phyloP scores from a whole-genome alignment of 2,329 filamentous ascomycete genomes.

The Geosmithia putterillii region DNA sequence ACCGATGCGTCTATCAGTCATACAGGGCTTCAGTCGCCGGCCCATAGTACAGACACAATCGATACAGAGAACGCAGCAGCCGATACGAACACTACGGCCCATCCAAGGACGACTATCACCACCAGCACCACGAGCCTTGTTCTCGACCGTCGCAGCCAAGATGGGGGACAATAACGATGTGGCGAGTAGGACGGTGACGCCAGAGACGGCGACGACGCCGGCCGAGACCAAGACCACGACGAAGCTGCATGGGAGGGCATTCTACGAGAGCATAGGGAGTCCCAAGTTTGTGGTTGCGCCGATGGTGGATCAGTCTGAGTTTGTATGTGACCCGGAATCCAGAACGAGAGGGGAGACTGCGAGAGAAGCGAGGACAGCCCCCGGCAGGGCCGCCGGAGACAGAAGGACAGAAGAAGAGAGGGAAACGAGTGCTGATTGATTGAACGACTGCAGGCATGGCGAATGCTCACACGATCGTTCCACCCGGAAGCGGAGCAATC shows the following conservation, averaged over 20 bases:
- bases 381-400: too few species aligned
- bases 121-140: neutral
- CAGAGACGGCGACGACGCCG: constrained; percentile 5
- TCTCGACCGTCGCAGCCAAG: neutral
- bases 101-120: too few species aligned
- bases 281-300: constrained; percentile 86
- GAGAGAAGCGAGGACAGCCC: too few species aligned
- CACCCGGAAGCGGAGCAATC: constrained; percentile 53
- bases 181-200: neutral
- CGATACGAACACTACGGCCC: too few species aligned
- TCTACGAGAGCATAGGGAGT: constrained; percentile 89
- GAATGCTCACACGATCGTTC: constrained; percentile 89
- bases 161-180: constrained; percentile 3
- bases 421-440: neutral
- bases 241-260: constrained; percentile 74
- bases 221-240: too few species aligned
- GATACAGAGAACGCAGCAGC: too few species aligned
- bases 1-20: too few species aligned
- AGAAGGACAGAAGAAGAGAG: constrained; percentile 2
- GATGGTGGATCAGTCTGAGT: constrained; percentile 98
- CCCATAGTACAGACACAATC: too few species aligned
- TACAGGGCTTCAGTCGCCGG: too few species aligned
- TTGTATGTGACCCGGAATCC: constrained; percentile 45
- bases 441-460: constrained; percentile 61
- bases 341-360: neutral